Conservation (phyloP, 345 rosid species). For the Punica granatum region DNA sequence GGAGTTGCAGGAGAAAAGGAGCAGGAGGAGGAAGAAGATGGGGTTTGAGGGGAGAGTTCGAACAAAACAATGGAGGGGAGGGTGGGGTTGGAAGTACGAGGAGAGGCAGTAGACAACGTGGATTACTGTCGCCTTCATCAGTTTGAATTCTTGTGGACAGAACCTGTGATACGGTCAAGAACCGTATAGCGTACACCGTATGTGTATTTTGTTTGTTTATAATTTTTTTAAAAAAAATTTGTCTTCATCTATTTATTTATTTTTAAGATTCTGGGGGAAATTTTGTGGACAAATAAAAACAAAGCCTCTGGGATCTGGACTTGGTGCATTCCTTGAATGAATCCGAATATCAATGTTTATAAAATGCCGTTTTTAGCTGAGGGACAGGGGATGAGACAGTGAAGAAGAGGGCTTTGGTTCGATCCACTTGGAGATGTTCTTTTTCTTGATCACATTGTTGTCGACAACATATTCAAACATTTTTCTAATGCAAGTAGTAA, state of each 20-base stretch:
- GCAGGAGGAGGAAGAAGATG: constrained; percentile 15
- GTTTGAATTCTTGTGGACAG: constrained; percentile 8
- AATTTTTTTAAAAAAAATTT: neutral
- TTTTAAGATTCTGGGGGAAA: neutral
- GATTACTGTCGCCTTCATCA: neutral
- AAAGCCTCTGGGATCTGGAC: constrained; percentile 3
- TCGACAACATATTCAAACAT: neutral
- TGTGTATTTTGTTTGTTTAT: neutral
- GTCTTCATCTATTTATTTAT: neutral
- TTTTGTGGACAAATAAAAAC: neutral
- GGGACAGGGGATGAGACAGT: neutral
- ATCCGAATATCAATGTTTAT: neutral
- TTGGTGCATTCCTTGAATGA: neutral
- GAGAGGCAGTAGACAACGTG: neutral
- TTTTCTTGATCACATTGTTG: neutral
- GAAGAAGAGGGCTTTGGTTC: neutral
- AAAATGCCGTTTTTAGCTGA: neutral
- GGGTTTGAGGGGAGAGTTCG: neutral
- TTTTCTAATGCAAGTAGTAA: neutral
- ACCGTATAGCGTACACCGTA: neutral
- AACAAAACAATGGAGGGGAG: neutral
- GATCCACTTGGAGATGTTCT: neutral
- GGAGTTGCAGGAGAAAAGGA: constrained; percentile 37
- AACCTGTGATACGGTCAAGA: neutral
- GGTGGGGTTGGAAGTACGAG: neutral